phyloP scores from a whole-genome alignment of 768 basidiomycete genomes.

The Tubosaeta sp. region DNA sequence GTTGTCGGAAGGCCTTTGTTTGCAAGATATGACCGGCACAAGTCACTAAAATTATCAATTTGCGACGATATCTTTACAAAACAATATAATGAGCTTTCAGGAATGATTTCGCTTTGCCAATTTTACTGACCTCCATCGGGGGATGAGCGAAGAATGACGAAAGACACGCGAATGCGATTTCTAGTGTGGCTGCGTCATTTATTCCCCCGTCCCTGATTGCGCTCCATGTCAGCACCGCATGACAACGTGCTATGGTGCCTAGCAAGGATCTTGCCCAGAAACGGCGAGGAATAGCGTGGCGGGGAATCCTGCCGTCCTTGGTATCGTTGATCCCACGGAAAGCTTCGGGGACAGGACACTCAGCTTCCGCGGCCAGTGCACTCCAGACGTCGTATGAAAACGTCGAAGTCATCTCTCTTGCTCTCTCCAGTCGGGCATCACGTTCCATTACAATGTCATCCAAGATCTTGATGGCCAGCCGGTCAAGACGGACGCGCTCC shows the following conservation, averaged over 20 bases:
- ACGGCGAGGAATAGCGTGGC: slow-evolving; percentile 38
- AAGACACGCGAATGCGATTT: slow-evolving; percentile 43
- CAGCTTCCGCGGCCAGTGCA: slow-evolving; percentile 39
- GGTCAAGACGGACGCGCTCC: slow-evolving; percentile 43
- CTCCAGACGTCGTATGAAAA: slow-evolving; percentile 57
- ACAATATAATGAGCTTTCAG: not conserved
- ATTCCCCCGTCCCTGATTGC: slow-evolving; percentile 8
- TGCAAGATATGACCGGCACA: slow-evolving; percentile 39
- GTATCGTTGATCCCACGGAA: slow-evolving; percentile 19
- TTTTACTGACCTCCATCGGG: slow-evolving; percentile 37
- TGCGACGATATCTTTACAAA: slow-evolving; percentile 35
- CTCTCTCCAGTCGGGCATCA: slow-evolving; percentile 36
- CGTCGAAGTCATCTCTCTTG: slow-evolving; percentile 35
- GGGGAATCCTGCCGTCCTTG: slow-evolving; percentile 6
- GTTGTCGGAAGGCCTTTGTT: slow-evolving; percentile 26
- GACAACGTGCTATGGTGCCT: slow-evolving; percentile 39
- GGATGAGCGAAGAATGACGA: slow-evolving; percentile 51
- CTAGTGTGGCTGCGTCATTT: slow-evolving; percentile 31
- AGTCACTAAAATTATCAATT: slow-evolving; percentile 36
- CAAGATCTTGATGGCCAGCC: slow-evolving; percentile 36
- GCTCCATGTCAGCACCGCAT: slow-evolving; percentile 40
- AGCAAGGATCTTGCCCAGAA: slow-evolving; percentile 50
- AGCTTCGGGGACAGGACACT: slow-evolving; percentile 32
- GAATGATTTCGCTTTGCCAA: not conserved
- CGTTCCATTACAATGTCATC: slow-evolving; percentile 38